Base-by-base conservation (phyloP, 108 stramenopile species). In the Asterionellopsis glacialis region DNA sequence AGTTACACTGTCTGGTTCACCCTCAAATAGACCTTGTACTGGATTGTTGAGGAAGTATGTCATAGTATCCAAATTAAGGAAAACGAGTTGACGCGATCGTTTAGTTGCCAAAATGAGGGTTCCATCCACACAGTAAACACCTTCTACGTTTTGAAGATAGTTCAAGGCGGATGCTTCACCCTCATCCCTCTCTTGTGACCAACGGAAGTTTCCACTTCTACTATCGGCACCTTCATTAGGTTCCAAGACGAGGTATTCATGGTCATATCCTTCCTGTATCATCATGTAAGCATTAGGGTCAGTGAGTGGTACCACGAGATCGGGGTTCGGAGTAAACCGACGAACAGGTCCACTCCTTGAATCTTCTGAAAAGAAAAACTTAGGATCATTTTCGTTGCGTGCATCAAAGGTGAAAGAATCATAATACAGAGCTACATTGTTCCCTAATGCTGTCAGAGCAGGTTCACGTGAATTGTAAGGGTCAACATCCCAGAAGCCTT, bases 311-410 rank as follows among this genome's bases (percentile, higher is more conserved):
- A 28, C 51, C 11, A 33, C 33, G 7, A 33, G 33, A 7, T 28
- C 23, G 21, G 15, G n/a, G 59, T 61, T 16, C 1, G 59, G 59
- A 27, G 64, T 69, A 50, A 76, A 81, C 18, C 80, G 77, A 11
- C 65, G 61, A 38, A 86, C 23, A 2, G 69, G 53, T 6, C 85
- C 82, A 11, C 45, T 57, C 9, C 38, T 42, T 23, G 57, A 33
- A 45, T 87, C 81, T 69, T 80, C 79, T 9, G 85, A 81, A 5
- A 78, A 44, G 55, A 78, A 87, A 41, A 78, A 83, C 40, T 57
- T 22, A 11, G 70, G 70, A 11, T 43, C n/a, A n/a, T 38, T 41
- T 19, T 15, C 33, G 26, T 78, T 42, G 16, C 75, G 51, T 38
- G 16, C 48, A 56, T 63, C 58, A 59, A 62, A 48, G 11, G 80